phyloP scores from a whole-genome alignment of 495 filamentous ascomycete species.

The Lasiosphaeria ovina region DNA sequence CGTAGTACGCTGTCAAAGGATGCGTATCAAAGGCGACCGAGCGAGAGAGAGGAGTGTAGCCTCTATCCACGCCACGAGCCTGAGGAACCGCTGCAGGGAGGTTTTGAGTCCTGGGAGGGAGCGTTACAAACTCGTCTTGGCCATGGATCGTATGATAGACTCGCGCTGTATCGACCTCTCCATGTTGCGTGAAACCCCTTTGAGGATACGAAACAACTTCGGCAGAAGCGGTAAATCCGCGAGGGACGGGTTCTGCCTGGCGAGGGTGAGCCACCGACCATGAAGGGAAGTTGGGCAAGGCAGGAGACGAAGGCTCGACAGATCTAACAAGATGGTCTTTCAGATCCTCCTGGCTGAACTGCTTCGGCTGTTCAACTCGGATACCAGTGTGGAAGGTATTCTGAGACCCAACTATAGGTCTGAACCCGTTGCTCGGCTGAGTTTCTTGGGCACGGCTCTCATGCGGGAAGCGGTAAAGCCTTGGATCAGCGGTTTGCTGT shows the following conservation, averaged over 20 bases:
- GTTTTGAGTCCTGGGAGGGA: constrained; percentile 22
- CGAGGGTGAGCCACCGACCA: constrained; percentile 9
- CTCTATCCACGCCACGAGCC: not conserved
- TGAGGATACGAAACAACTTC: not conserved
- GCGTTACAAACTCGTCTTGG: constrained; percentile 27
- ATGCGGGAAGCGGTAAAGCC: constrained; percentile 8
- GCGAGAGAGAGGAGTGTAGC: not conserved
- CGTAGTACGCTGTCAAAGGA: constrained; percentile 11
- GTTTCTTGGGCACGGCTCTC: constrained; percentile 2
- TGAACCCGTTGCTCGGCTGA: constrained; percentile 2
- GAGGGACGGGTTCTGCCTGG: not conserved
- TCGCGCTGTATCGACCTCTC: constrained; percentile 2
- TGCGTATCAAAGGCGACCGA: not conserved
- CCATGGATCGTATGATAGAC: constrained; percentile 1
- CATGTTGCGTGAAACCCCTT: not conserved
- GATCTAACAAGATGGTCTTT: constrained; percentile 43
- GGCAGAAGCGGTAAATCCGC: not conserved
- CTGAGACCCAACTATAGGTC: constrained; percentile 26
- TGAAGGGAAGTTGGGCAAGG: constrained; percentile 11
- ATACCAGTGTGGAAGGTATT: not conserved
- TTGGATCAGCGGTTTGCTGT: not conserved
- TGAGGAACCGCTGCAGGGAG: constrained; percentile 11
- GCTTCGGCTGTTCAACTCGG: constrained; percentile 17
- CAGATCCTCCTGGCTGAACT: constrained; percentile 28
- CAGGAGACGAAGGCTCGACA: constrained; percentile 39